phyloP scores from a whole-genome alignment of 129 eudicot genomes.

The Saussurea involucrata region DNA sequence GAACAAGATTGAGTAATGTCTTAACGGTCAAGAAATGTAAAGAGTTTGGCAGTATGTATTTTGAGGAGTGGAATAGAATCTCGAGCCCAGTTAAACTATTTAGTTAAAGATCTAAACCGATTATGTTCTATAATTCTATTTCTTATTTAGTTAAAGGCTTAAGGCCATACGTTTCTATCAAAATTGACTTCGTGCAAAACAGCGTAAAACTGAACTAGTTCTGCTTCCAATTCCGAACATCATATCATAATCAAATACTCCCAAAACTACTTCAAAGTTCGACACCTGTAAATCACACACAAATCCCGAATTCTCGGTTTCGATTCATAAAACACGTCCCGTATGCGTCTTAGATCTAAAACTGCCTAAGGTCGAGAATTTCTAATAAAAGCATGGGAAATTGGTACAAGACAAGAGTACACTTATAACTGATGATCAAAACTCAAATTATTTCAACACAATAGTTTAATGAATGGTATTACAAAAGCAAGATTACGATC shows the following conservation, averaged over 20 bases:
- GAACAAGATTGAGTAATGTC: background rate
- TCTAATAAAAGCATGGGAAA: background rate
- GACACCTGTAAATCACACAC: background rate
- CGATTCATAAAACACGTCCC: background rate
- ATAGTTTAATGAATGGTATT: background rate
- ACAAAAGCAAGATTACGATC: background rate
- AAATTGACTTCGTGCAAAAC: background rate
- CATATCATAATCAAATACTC: constrained; percentile 9
- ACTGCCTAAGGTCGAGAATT: background rate
- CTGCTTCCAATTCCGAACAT: background rate
- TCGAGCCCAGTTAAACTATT: background rate
- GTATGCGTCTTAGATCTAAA: constrained; percentile 5
- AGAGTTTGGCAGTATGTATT: background rate
- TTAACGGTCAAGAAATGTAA: too few relatives aligned
- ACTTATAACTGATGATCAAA: background rate
- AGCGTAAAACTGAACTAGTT: background rate
- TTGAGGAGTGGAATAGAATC: background rate
- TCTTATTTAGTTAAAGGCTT: background rate
- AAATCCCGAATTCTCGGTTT: background rate
- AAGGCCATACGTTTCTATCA: background rate
- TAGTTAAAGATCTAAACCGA: background rate
- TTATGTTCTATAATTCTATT: background rate
- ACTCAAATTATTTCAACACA: background rate
- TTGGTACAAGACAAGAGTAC: background rate
- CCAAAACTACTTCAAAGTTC: background rate